A percentile compares a stretch with the other conserved stretches of the same genome.
Conservation (phyloP, 345 rosid species). For the Eucalyptus melliodora region DNA sequence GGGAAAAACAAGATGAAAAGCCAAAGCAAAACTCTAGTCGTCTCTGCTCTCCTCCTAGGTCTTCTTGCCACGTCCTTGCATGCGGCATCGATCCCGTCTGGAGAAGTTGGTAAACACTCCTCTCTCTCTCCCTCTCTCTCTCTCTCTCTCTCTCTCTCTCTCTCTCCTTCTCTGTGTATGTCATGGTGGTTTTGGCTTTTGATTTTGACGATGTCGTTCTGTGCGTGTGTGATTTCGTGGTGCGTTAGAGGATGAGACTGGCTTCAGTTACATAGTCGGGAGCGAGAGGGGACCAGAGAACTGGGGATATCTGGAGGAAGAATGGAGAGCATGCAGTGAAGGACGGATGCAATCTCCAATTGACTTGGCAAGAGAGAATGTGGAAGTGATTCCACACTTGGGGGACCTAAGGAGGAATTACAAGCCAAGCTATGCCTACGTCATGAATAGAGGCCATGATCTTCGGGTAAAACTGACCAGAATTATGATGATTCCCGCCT, state of each 20-base stretch:
- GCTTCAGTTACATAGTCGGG: conserved; percentile 25
- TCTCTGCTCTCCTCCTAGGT: background rate
- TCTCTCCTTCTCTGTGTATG: background rate
- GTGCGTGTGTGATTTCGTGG: background rate
- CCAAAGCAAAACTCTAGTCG: background rate
- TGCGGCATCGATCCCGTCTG: background rate
- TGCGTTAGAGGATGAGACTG: conserved; percentile 36
- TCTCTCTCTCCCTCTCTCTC: background rate
- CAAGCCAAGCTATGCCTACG: background rate
- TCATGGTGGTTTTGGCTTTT: background rate
- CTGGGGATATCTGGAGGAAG: conserved; percentile 34
- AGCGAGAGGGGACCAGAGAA: conserved; percentile 32
- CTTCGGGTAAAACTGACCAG: too few species aligned
- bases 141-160: background rate
- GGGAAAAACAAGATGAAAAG: background rate
- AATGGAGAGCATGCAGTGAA: conserved; percentile 20
- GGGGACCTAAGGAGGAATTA: conserved; percentile 7
- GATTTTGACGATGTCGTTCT: background rate
- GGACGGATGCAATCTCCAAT: conserved; percentile 27
- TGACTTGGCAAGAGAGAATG: conserved; percentile 5
- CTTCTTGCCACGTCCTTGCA: background rate
- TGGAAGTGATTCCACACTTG: background rate
- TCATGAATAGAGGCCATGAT: too few species aligned
- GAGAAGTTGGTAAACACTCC: conserved; percentile 9
- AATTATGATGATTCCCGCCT: too few species aligned